phyloP scores from a whole-genome alignment of 257 asterid genomes.

The Solanum peruvianum region DNA sequence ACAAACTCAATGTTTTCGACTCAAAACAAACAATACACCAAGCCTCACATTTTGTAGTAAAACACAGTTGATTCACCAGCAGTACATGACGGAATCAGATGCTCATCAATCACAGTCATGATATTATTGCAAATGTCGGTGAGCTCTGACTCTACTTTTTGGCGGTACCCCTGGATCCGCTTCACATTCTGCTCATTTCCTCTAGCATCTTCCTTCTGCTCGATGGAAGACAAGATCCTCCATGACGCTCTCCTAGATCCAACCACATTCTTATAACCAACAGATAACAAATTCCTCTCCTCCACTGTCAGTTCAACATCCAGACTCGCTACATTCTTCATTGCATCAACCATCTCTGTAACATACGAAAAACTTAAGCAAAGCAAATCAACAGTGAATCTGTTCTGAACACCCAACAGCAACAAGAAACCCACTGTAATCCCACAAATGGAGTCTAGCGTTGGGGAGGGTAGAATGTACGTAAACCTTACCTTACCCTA shows the following conservation, averaged over 20 bases:
- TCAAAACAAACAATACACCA: background rate
- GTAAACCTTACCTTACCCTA: background rate
- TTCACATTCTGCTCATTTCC: slow-evolving; percentile 15
- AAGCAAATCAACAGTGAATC: background rate
- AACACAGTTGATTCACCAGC: slow-evolving; percentile 7
- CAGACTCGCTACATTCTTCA: slow-evolving; percentile 2
- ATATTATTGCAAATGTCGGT: slow-evolving; percentile 5
- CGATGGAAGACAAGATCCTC: slow-evolving; percentile 11
- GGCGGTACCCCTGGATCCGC: slow-evolving; percentile 6
- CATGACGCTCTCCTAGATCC: slow-evolving; percentile 12
- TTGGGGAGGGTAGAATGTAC: background rate
- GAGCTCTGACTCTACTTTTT: slow-evolving; percentile 4
- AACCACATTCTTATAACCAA: slow-evolving; percentile 11
- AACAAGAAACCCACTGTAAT: background rate
- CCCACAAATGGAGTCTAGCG: background rate
- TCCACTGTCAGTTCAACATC: slow-evolving; percentile 8
- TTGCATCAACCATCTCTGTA: slow-evolving; percentile 12
- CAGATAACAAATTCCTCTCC: slow-evolving; percentile 11
- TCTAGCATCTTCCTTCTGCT: slow-evolving; percentile 9
- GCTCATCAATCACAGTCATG: slow-evolving; percentile 10
- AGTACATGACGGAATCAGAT: slow-evolving; percentile 6
- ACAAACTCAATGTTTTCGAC: background rate
- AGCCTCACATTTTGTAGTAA: slow-evolving; percentile 11
- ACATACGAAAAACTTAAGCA: background rate
- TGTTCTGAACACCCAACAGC: background rate